A percentile compares a stretch with the other conserved stretches of the same genome.
Conservation (phyloP, 176 grass and related monocot species). For the Carex pumila region DNA sequence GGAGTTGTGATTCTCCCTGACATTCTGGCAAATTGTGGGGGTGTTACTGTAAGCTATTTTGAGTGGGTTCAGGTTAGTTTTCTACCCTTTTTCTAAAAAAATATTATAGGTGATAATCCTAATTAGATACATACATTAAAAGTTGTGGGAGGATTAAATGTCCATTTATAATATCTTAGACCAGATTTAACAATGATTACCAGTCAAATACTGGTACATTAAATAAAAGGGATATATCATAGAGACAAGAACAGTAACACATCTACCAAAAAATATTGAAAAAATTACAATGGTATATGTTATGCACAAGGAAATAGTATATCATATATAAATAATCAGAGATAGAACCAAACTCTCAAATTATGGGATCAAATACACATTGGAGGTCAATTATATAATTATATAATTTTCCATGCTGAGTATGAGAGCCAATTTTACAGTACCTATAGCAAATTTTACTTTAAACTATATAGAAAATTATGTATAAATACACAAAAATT, state of each 20-base stretch:
- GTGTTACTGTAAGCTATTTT: slow-evolving; percentile 52
- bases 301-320: background rate
- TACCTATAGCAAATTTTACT: no score
- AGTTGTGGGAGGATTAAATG: background rate
- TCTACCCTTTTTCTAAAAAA: background rate
- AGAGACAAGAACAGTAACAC: background rate
- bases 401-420: no score
- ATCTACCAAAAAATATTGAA: background rate
- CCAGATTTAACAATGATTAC: background rate
- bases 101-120: background rate
- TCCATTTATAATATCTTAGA: background rate
- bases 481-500: no score
- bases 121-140: background rate
- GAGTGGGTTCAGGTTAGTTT: slow-evolving; percentile 51
- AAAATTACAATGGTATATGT: background rate
- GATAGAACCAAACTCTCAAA: no score
- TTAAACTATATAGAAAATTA: no score
- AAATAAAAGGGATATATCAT: background rate
- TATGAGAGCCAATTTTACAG: no score
- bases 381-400: no score
- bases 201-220: background rate
- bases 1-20: slow-evolving; percentile 85
- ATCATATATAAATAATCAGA: background rate
- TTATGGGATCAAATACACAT: no score
- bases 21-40: slow-evolving; percentile 65